Evolutionary conservation across 495 filamentous ascomycete genomes (phyloP).

Genomic region (Cercophora sp.): DNA sequence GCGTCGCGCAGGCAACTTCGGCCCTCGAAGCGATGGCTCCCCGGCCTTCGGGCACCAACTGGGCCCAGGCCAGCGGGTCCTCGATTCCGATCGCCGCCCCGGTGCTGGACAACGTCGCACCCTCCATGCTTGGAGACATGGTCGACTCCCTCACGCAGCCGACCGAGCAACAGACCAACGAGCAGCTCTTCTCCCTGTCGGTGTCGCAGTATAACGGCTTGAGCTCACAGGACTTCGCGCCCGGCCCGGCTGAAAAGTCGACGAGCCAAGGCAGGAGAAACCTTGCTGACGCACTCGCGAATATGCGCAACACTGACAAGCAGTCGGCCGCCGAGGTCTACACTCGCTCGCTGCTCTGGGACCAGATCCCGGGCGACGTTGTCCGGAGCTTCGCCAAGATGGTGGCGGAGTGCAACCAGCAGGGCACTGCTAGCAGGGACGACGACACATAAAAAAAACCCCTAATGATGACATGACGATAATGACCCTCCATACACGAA

Average conservation of each 20-base stretch:
- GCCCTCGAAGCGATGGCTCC: slow-evolving; percentile 46
- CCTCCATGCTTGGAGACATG: slow-evolving; percentile 69
- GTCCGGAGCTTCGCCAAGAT: slow-evolving; percentile 89
- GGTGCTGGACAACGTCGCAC: slow-evolving; percentile 50
- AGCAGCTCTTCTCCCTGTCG: slow-evolving; percentile 82
- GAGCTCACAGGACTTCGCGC: slow-evolving; percentile 65
- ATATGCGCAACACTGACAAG: slow-evolving; percentile 65
- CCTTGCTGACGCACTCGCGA: slow-evolving; percentile 78
- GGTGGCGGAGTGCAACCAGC: slow-evolving; percentile 59
- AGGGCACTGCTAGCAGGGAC: slow-evolving; percentile 30
- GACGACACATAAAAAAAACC: slow-evolving; percentile 34
- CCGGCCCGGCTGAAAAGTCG: slow-evolving; percentile 41
- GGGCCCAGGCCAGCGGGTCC: slow-evolving; percentile 32
- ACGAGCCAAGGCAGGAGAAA: slow-evolving; percentile 59
- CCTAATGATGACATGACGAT: slow-evolving; percentile 18
- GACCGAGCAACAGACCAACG: slow-evolving; percentile 79
- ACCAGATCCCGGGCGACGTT: slow-evolving; percentile 85
- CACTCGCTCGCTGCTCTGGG: slow-evolving; percentile 89
- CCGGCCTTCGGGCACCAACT: slow-evolving; percentile 48
- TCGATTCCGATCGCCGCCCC: slow-evolving; percentile 50
- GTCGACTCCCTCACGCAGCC: slow-evolving; percentile 70
- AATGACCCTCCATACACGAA: slow-evolving; percentile 11
- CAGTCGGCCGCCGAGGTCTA: slow-evolving; percentile 79
- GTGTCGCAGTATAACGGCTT: slow-evolving; percentile 86
- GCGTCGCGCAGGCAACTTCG: slow-evolving; percentile 49